Percentiles rank a stretch among this genome's conserved stretches.
phyloP scores from a whole-genome alignment of 2,329 filamentous ascomycete genomes.

The Fusarium mexicanum region DNA sequence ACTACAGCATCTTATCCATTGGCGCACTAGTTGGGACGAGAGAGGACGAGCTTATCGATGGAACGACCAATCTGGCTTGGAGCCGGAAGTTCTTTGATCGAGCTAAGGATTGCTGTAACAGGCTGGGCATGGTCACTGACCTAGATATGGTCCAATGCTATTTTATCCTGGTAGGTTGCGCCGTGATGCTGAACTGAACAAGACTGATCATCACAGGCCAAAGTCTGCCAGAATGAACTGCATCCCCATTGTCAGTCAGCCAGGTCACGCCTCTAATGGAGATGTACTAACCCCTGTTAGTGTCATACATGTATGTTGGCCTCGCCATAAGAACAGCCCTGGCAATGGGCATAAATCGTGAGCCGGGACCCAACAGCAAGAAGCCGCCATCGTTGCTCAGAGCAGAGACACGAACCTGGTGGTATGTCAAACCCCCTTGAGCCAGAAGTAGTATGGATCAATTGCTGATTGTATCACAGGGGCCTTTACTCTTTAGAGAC shows the following conservation, averaged over 20 bases:
- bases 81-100: not conserved
- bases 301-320: not conserved
- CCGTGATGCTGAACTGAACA: accelerated
- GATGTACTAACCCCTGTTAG: accelerated
- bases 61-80: not conserved
- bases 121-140: not conserved
- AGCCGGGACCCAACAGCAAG: not conserved
- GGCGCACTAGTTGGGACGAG: not conserved
- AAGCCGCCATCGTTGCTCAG: not conserved
- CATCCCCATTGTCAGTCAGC: not conserved
- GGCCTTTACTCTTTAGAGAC: not conserved
- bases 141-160: not conserved
- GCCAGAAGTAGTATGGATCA: accelerated
- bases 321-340: not conserved
- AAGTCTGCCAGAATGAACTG: not conserved
- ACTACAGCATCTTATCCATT: not conserved
- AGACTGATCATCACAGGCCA: not conserved
- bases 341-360: not conserved
- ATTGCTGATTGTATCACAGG: not conserved
- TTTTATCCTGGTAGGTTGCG: not conserved
- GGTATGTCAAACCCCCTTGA: not conserved
- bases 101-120: not conserved
- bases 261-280: accelerated
- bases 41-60: not conserved
- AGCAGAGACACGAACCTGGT: not conserved